These are phyloP conservation scores for Penicillium turbatum DNA, from an alignment of 495 filamentous ascomycete genomes.

Conservation along the genomic window DNA sequence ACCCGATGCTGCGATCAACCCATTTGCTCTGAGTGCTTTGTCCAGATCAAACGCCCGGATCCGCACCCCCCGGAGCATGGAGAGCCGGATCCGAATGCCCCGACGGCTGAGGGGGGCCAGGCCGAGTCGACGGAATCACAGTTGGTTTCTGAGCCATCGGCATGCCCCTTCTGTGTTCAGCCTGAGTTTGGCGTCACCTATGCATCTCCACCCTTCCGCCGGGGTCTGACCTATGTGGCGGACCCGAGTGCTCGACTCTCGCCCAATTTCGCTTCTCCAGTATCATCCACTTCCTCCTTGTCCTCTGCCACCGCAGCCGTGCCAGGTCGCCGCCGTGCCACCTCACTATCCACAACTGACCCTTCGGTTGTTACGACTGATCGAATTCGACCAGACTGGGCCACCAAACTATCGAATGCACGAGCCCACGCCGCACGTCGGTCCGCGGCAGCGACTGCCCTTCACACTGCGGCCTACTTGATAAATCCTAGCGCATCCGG, in stretches of 20 bases:
- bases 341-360: conserved; percentile 76
- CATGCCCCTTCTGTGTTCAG: conserved; percentile 92
- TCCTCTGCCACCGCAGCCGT: conserved; percentile 34
- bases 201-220: conserved; percentile 78
- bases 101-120: conserved; percentile 36
- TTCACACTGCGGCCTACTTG: conserved; percentile 92
- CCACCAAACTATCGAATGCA: conserved; percentile 80
- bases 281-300: conserved; percentile 57
- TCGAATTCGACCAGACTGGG: conserved; percentile 88
- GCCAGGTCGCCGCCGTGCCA: conserved; percentile 59
- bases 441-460: conserved; percentile 87
- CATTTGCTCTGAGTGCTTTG: conserved; percentile 98
- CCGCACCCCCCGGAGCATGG: conserved; percentile 90
- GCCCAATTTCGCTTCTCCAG: conserved; percentile 59
- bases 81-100: conserved; percentile 48
- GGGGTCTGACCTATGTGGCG: conserved; percentile 69
- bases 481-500: conserved; percentile 61
- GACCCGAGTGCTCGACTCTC: conserved; percentile 40
- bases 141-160: conserved; percentile 85
- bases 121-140: conserved; percentile 52
- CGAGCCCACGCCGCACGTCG: conserved; percentile 77
- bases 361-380: conserved; percentile 88
- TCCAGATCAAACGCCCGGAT: conserved; percentile 96
- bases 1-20: conserved; percentile 94
- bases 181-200: conserved; percentile 95